These are phyloP conservation scores for Aspergillus ibericus DNA, from an alignment of 2,329 filamentous ascomycete genomes.

Conservation along the genomic window DNA sequence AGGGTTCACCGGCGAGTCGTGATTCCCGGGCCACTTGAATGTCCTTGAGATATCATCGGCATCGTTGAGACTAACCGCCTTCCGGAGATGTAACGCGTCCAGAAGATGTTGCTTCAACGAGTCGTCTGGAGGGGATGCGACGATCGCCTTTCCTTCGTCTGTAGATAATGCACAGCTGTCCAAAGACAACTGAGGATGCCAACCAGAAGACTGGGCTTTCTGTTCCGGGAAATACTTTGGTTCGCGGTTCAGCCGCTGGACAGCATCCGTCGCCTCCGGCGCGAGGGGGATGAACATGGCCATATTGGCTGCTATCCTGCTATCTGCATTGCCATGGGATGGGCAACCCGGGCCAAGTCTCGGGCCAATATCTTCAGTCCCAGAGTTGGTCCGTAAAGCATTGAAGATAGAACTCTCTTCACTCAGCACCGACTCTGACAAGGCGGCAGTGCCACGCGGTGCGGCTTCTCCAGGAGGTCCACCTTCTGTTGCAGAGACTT, in stretches of 20 bases:
- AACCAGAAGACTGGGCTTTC: constrained; percentile 18
- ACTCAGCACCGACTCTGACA: constrained; percentile 32
- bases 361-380: constrained; percentile 20
- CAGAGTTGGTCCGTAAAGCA: constrained; percentile 34
- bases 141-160: neutral
- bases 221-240: neutral
- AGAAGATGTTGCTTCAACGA: neutral
- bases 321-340: constrained; percentile 21
- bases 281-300: constrained; percentile 29
- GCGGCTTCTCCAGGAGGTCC: neutral
- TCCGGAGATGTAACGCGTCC: constrained; percentile 16
- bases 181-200: constrained; percentile 19
- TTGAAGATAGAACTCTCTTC: constrained; percentile 42
- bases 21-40: constrained; percentile 25
- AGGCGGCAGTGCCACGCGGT: constrained; percentile 6
- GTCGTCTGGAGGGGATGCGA: neutral
- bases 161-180: constrained; percentile 5
- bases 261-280: constrained; percentile 3
- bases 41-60: constrained; percentile 19
- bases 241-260: neutral
- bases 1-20: constrained; percentile 30
- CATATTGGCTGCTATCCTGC: constrained; percentile 27
- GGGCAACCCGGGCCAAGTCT: constrained; percentile 7
- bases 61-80: constrained; percentile 29
- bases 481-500: neutral